A percentile compares a stretch with the other conserved stretches of the same genome.
phyloP scores from a whole-genome alignment of 148 eudicot genomes.

The Fallopia convolvulus region DNA sequence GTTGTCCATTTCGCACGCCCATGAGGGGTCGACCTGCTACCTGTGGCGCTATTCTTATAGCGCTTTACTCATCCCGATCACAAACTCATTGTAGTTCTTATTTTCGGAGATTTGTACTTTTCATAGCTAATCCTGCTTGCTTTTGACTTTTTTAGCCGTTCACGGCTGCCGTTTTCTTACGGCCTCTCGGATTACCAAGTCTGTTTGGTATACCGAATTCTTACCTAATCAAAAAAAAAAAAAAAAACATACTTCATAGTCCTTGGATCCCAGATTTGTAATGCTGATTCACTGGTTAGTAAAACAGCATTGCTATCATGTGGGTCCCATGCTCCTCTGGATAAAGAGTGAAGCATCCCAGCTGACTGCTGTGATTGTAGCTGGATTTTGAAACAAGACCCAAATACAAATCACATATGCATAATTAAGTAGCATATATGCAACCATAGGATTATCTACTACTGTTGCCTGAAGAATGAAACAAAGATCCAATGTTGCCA shows the following conservation, averaged over 20 bases:
- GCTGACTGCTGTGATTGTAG: constrained; percentile 91
- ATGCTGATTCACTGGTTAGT: constrained; percentile 72
- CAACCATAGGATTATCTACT: not conserved
- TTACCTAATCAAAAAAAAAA: too few species aligned
- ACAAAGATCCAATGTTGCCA: not conserved
- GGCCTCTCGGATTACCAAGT: too few species aligned
- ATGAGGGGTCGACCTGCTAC: too few species aligned
- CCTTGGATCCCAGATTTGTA: constrained; percentile 87
- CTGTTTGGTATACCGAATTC: too few species aligned
- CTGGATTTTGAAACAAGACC: constrained; percentile 49
- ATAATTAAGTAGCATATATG: not conserved
- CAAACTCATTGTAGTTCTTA: too few species aligned
- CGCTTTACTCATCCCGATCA: too few species aligned
- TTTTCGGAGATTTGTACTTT: too few species aligned
- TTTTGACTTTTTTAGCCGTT: too few species aligned
- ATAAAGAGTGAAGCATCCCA: constrained; percentile 76
- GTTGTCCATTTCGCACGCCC: too few species aligned
- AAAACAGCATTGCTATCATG: constrained; percentile 77
- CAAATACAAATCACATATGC: constrained; percentile 39
- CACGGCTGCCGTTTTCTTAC: too few species aligned
- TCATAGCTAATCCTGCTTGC: too few species aligned
- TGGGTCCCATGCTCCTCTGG: constrained; percentile 99
- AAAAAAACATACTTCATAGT: constrained; percentile 75
- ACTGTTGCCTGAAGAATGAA: not conserved
- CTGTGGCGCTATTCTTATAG: too few species aligned